These are phyloP conservation scores for Knoxia roxburghii DNA, from an alignment of 257 asterid species.

Conservation along the genomic window DNA sequence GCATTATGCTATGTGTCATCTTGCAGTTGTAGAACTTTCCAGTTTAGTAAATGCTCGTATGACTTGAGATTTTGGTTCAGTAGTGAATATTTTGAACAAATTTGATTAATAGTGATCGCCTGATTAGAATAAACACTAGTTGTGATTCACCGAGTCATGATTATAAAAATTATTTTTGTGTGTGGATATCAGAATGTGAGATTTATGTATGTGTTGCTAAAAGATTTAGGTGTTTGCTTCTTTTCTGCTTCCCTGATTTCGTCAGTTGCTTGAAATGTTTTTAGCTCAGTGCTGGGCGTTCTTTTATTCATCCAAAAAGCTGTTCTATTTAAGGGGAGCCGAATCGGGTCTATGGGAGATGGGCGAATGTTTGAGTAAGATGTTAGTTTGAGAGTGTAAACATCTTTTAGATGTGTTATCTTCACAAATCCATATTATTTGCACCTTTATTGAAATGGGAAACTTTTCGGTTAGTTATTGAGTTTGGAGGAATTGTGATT, in stretches of 20 bases:
- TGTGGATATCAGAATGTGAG: not conserved
- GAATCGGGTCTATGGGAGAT: not conserved
- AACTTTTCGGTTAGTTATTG: conserved; percentile 3
- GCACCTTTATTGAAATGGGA: not conserved
- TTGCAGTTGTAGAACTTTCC: not conserved
- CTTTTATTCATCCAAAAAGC: too few relatives aligned
- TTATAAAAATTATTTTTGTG: too few relatives aligned
- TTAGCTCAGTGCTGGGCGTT: not conserved
- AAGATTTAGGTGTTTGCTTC: not conserved
- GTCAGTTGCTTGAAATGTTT: not conserved
- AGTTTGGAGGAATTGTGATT: conserved; percentile 23
- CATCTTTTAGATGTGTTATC: not conserved
- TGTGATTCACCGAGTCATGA: not conserved
- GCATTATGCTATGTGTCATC: not conserved
- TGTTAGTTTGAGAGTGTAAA: not conserved
- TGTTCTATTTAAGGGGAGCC: not conserved
- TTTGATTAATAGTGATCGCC: not conserved
- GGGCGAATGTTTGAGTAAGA: too few relatives aligned
- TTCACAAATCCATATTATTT: not conserved
- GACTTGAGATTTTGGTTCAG: not conserved
- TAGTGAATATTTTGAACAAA: not conserved
- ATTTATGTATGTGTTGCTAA: not conserved
- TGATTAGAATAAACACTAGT: not conserved
- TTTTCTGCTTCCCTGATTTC: not conserved
- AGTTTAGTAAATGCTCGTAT: not conserved